phyloP scores from a whole-genome alignment of 179 eudicot species.

The Silene coronaria region DNA sequence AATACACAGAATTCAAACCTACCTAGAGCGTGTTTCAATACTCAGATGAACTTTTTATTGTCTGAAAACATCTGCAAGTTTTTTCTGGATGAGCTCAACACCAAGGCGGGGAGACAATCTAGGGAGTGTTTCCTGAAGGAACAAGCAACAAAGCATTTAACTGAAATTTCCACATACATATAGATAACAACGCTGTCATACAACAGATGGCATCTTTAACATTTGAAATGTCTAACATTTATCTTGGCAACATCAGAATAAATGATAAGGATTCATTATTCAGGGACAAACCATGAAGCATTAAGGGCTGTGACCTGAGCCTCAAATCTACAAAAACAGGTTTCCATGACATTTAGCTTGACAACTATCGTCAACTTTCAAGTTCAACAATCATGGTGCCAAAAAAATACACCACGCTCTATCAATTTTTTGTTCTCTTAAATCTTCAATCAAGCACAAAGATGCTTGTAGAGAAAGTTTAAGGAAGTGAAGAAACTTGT shows the following conservation, averaged over 20 bases:
- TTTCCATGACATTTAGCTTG: no score
- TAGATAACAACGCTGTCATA: neutral
- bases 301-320: no score
- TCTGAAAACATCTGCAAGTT: conserved; percentile 59
- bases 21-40: neutral
- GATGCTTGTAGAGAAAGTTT: no score
- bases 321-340: no score
- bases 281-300: no score
- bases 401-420: no score
- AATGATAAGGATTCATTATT: no score
- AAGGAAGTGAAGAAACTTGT: no score
- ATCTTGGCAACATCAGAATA: neutral
- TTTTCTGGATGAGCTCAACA: conserved; percentile 63
- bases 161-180: neutral
- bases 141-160: neutral
- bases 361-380: no score
- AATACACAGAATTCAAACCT: neutral
- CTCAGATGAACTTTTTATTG: conserved; percentile 23
- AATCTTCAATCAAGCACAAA: no score
- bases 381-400: no score
- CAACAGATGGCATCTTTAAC: neutral
- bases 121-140: conserved; percentile 61
- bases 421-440: no score
- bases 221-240: neutral
- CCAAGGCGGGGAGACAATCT: conserved; percentile 78